A percentile compares a stretch with the other conserved stretches of the same genome.
Evolutionary conservation across 441 rosid genomes (phyloP).

Genomic region (Populus hybrid): DNA sequence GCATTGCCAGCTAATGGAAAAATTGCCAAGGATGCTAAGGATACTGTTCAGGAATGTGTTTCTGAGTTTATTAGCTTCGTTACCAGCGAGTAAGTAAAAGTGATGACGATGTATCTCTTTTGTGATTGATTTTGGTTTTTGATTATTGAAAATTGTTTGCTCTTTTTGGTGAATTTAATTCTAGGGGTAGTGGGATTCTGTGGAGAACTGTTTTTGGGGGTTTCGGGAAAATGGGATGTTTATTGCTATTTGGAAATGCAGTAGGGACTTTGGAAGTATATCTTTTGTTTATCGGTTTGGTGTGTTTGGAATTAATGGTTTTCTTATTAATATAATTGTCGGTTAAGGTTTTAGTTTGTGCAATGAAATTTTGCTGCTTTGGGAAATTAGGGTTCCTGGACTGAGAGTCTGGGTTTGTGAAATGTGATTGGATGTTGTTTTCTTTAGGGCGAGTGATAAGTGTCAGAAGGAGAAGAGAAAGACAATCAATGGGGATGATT

Average conservation of each 20-base stretch:
- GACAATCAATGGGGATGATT: conserved; percentile 84
- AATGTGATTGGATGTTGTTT: not conserved
- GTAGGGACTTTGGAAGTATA: not conserved
- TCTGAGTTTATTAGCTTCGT: conserved; percentile 56
- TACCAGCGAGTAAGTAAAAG: conserved; percentile 42
- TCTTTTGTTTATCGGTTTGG: not conserved
- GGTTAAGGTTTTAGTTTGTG: not conserved
- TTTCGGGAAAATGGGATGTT: not conserved
- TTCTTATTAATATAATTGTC: not conserved
- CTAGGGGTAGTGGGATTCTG: not conserved
- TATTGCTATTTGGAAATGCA: not conserved
- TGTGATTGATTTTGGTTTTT: not conserved
- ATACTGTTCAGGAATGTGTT: conserved; percentile 53
- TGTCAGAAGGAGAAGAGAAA: conserved; percentile 83
- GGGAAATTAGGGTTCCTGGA: conserved; percentile 9
- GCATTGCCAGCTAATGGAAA: conserved; percentile 51
- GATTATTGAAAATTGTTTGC: not conserved
- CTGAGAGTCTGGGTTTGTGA: conserved; percentile 1
- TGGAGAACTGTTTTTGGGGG: not conserved
- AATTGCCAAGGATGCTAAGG: conserved; percentile 58
- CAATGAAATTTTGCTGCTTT: not conserved
- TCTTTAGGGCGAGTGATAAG: conserved; percentile 69
- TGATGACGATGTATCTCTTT: not conserved
- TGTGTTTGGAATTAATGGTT: not conserved
- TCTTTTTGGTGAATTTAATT: not conserved